Evolutionary conservation across 2,329 filamentous ascomycete genomes (phyloP), one percentile per base, ranked within the genome.

Genomic region (Neocatenulostroma microsporum): DNA sequence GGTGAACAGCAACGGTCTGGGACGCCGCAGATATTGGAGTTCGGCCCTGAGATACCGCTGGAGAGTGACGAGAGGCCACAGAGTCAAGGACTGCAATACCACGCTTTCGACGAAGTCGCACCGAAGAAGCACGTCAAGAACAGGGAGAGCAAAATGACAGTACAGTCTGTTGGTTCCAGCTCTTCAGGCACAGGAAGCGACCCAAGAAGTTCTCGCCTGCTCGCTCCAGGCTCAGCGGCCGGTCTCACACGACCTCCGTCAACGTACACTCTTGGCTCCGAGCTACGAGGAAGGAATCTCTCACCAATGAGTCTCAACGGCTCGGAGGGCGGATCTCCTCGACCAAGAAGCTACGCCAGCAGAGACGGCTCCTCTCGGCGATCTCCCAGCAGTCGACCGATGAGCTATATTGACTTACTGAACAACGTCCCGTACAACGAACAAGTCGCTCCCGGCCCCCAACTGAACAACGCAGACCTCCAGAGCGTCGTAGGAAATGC

Each of bases 401-500:
- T 69, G 6, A 80, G 76, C 5, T 78, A 78, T 48, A 62, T 80
- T 20, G 75, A 80, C 50, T 61, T 80, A 25, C 64, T 80, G 20
- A 79, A 67, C 41, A 55, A 74, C 45, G 64, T 76, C 3, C 84
- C 84, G 1, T 94, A 93, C 57, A 84, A 84, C 17, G 87, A 93
- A 60, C 84, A 84, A 39, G 77, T 63, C 60, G 85, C 63, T 53
- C 84, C 66, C 55, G 66, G 68, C 5, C 63, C 69, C 24, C 68
- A 75, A 19, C 71, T 94, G 41, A 84, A 93, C 61, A 95, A 96
- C 56, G 78, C 82, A 9, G 74, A 82, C 45, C 67, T 98, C 32
- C 81, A 85, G 42, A 78, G 73, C 38, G 80, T 76, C 12, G 80
- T 98, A 17, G 91, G 91, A 29, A 82, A 78, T 56, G 94, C 94